A percentile compares a stretch with the other conserved stretches of the same genome.
Conservation (phyloP, 495 filamentous ascomycete species). For the Hypoxylon rickii region DNA sequence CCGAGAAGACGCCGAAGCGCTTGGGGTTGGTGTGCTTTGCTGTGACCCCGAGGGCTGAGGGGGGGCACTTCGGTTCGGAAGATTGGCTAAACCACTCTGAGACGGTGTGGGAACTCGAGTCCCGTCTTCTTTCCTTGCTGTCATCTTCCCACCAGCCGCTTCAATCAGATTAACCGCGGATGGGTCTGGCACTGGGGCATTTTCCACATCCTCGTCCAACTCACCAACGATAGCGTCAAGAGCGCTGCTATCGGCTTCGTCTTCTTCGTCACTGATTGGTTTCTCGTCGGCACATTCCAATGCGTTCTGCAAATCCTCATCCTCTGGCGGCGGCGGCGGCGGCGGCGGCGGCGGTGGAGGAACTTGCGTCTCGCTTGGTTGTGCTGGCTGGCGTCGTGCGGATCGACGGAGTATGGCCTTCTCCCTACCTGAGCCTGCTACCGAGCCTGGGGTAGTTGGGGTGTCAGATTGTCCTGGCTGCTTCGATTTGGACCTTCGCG, state of each 20-base stretch:
- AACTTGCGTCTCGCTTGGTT: constrained; percentile 43
- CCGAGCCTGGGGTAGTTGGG: constrained; percentile 44
- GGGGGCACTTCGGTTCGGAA: constrained; percentile 51
- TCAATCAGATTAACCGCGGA: constrained; percentile 93
- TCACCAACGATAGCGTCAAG: constrained; percentile 89
- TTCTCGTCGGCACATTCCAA: constrained; percentile 95
- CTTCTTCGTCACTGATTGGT: constrained; percentile 77
- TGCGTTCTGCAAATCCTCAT: constrained; percentile 62
- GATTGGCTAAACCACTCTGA: constrained; percentile 50
- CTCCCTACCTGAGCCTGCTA: constrained; percentile 48
- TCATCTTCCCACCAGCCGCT: constrained; percentile 86
- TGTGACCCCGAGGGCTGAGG: constrained; percentile 49
- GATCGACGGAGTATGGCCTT: constrained; percentile 60
- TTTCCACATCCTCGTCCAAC: constrained; percentile 85
- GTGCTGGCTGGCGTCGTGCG: constrained; percentile 56
- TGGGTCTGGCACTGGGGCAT: constrained; percentile 70
- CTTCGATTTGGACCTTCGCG: constrained; percentile 55
- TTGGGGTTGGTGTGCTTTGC: constrained; percentile 55
- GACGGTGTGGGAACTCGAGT: constrained; percentile 87
- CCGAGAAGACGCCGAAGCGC: constrained; percentile 54
- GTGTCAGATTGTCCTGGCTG: constrained; percentile 41
- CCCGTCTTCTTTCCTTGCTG: constrained; percentile 95
- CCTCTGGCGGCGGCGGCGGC: constrained; percentile 56
- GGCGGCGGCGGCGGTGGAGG: constrained; percentile 57
- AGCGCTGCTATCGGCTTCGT: constrained; percentile 65